Evolutionary conservation across 371 early-diverging fungal genomes (phyloP).

Genomic region (Mycotypha africana): DNA sequence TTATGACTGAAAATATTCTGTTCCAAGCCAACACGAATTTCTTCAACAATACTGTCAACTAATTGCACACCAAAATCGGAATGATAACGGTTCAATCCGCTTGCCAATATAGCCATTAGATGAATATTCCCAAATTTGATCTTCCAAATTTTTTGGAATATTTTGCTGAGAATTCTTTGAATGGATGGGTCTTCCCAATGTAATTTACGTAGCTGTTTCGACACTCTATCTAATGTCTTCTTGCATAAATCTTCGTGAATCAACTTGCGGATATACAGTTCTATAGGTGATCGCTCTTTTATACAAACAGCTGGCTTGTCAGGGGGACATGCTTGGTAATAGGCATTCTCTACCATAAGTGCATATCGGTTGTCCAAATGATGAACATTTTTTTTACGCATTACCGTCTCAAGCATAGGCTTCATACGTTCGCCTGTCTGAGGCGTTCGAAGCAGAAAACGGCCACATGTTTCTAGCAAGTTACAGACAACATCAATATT

Average conservation of each 20-base stretch:
- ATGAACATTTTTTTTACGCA: conserved; percentile 79
- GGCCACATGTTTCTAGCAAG: conserved; percentile 86
- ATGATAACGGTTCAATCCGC: conserved; percentile 74
- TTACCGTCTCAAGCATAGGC: conserved; percentile 78
- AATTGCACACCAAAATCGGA: conserved; percentile 83
- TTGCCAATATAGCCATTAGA: conserved; percentile 75
- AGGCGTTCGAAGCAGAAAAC: conserved; percentile 76
- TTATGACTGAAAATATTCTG: conserved; percentile 79
- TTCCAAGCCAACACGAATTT: conserved; percentile 87
- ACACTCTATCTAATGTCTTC: conserved; percentile 59
- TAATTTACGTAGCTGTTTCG: conserved; percentile 77
- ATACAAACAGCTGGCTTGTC: conserved; percentile 52
- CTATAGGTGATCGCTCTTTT: conserved; percentile 70
- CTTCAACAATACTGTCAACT: conserved; percentile 84
- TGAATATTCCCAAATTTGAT: conserved; percentile 84
- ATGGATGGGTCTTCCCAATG: conserved; percentile 75
- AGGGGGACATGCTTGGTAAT: conserved; percentile 86
- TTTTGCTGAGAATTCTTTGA: conserved; percentile 30
- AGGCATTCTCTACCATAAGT: conserved; percentile 92
- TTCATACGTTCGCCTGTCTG: conserved; percentile 63
- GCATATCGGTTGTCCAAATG: conserved; percentile 80
- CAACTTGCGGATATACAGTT: conserved; percentile 82
- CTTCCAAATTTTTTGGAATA: conserved; percentile 90
- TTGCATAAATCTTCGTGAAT: conserved; percentile 75
- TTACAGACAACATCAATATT: conserved; percentile 84